These are phyloP conservation scores for Pseudozyma thailandica DNA, from an alignment of 1,284 basidiomycete species.

Conservation along the genomic window DNA sequence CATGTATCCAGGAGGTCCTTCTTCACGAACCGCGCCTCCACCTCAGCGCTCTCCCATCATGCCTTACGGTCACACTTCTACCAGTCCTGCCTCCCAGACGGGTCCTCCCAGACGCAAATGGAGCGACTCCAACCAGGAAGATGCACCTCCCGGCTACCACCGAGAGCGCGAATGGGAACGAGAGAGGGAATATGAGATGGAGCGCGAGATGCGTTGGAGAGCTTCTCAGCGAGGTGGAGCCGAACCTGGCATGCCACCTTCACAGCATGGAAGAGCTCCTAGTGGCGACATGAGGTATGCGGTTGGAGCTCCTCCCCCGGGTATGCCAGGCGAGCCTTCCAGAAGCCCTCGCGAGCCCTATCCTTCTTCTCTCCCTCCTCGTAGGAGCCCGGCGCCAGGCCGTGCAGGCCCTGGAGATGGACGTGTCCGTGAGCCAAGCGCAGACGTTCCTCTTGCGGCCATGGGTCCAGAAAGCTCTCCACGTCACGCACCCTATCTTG, in stretches of 20 bases:
- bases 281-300: conserved; percentile 40
- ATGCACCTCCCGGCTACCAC: conserved; percentile 34
- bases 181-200: conserved; percentile 44
- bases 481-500: conserved; percentile 32
- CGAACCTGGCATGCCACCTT: conserved; percentile 33
- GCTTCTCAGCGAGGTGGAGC: conserved; percentile 29
- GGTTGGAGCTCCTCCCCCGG: conserved; percentile 19
- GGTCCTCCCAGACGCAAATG: conserved; percentile 52
- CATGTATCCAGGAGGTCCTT: conserved; percentile 26
- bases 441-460: conserved; percentile 27
- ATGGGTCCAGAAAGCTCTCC: conserved; percentile 37
- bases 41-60: conserved; percentile 30
- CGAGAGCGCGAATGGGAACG: conserved; percentile 47
- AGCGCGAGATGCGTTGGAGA: conserved; percentile 42
- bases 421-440: conserved; percentile 39
- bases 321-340: conserved; percentile 24
- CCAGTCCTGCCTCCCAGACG: conserved; percentile 38
- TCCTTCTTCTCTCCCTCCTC: conserved; percentile 23
- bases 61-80: conserved; percentile 23
- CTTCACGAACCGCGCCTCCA: conserved; percentile 30
- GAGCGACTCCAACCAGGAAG: conserved; percentile 53
- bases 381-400: conserved; percentile 29
- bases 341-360: conserved; percentile 36
- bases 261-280: conserved; percentile 18
- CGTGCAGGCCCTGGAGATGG: conserved; percentile 11